Conservation (phyloP, 352 stramenopile species). For the Globisporangium cylindrosporum region DNA sequence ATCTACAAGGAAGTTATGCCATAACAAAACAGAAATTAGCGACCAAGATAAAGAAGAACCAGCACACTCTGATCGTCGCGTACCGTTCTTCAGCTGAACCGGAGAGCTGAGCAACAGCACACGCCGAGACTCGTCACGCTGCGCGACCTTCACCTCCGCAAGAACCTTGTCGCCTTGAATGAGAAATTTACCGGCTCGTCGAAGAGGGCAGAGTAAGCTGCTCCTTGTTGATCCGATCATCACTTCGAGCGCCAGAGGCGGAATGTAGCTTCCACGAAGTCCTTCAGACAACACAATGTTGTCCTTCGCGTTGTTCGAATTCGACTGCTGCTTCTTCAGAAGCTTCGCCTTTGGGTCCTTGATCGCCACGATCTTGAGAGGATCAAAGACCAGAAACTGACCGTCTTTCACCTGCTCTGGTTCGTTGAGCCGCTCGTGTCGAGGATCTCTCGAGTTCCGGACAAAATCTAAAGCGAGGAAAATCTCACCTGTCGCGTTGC, state of each 20-base stretch:
- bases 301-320: constrained; percentile 34
- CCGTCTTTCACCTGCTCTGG: constrained; percentile 77
- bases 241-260: constrained; percentile 81
- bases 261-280: constrained; percentile 78
- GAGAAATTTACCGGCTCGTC: constrained; percentile 83
- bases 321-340: constrained; percentile 18
- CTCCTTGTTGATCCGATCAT: constrained; percentile 64
- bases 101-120: constrained; percentile 84
- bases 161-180: constrained; percentile 85
- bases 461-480: constrained; percentile 82
- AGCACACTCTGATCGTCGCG: constrained; percentile 8
- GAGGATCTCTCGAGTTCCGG: constrained; percentile 31
- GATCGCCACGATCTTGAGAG: constrained; percentile 71
- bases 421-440: constrained; percentile 42
- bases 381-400: constrained; percentile 86
- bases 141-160: constrained; percentile 86
- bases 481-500: constrained; percentile 80
- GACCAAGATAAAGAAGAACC: neutral
- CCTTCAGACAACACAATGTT: constrained; percentile 74
- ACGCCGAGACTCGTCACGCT: constrained; percentile 79
- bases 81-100: constrained; percentile 87
- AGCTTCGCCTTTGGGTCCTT: constrained; percentile 39
- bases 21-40: constrained; percentile 2
- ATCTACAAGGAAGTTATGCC: constrained; percentile 25
- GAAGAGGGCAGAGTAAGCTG: constrained; percentile 80